These are phyloP conservation scores for Pyronema domesticum DNA, from an alignment of 495 filamentous ascomycete species.

Conservation along the genomic window DNA sequence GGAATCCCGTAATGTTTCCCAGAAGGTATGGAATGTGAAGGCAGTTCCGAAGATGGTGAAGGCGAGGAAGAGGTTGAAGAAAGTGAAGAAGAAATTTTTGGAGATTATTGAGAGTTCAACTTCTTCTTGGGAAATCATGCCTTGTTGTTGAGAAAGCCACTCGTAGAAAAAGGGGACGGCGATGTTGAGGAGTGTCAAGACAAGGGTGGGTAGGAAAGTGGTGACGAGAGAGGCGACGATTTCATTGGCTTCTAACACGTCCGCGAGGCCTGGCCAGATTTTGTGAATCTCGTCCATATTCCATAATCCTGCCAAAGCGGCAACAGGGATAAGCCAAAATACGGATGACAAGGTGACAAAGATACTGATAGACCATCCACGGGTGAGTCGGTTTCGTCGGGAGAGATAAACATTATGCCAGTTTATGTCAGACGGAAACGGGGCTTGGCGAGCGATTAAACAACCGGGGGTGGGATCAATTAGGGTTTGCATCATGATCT, in stretches of 20 bases:
- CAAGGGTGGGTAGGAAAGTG: conserved; percentile 69
- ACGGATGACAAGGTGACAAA: conserved; percentile 67
- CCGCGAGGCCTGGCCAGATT: conserved; percentile 51
- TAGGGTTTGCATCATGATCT: conserved; percentile 87
- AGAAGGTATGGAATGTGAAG: conserved; percentile 42
- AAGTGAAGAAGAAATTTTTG: conserved; percentile 99
- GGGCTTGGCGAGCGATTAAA: conserved; percentile 68
- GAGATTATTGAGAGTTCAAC: conserved; percentile 89
- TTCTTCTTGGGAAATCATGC: conserved; percentile 85
- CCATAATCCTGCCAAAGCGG: conserved; percentile 59
- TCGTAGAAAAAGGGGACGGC: conserved; percentile 89
- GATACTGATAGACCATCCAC: conserved; percentile 64
- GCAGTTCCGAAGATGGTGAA: conserved; percentile 84
- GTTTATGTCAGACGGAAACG: conserved; percentile 71
- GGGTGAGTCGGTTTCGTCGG: conserved; percentile 48
- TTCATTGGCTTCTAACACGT: conserved; percentile 45
- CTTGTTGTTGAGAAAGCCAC: conserved; percentile 74
- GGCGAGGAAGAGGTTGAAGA: conserved; percentile 95
- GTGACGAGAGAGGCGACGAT: conserved; percentile 59
- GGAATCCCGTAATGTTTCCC: conserved; percentile 49
- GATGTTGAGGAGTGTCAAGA: conserved; percentile 70
- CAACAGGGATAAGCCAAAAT: conserved; percentile 74
- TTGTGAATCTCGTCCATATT: conserved; percentile 59
- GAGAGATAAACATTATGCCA: conserved; percentile 91
- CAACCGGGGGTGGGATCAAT: conserved; percentile 75